Conservation (phyloP, 768 basidiomycete genomes). For the Hygrophorus russula region DNA sequence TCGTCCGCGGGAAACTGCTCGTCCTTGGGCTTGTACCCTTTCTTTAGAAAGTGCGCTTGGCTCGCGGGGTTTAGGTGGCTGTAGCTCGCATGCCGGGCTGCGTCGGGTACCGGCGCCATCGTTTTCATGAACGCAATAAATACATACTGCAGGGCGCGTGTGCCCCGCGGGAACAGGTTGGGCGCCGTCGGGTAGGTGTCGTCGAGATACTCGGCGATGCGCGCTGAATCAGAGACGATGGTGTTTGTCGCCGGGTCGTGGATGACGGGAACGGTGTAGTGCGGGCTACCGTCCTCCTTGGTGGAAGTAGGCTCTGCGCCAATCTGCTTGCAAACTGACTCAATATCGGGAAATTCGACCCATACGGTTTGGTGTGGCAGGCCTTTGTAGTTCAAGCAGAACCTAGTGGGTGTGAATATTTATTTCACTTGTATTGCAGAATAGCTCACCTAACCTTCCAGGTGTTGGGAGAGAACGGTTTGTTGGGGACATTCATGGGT, state of each 20-base stretch:
- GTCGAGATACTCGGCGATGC: conserved; percentile 33
- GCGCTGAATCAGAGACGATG: conserved; percentile 23
- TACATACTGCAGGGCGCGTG: too few species aligned
- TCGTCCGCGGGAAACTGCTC: too few species aligned
- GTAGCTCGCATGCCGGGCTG: too few species aligned
- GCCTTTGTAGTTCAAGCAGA: conserved; percentile 13
- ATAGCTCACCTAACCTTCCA: conserved; percentile 29
- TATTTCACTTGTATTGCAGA: too few species aligned
- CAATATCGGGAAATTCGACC: conserved; percentile 32
- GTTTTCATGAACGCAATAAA: too few species aligned
- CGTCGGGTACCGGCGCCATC: too few species aligned
- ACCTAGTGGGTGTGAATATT: too few species aligned
- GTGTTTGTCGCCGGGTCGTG: conserved; percentile 25
- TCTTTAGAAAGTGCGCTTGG: too few species aligned
- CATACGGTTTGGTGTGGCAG: conserved; percentile 26
- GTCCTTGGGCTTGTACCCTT: too few species aligned
- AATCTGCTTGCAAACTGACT: too few species aligned
- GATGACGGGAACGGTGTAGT: conserved; percentile 30
- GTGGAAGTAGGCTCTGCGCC: conserved; percentile 18
- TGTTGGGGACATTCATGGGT: conserved; percentile 17
- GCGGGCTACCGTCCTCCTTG: conserved; percentile 9
- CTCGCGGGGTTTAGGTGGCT: too few species aligned
- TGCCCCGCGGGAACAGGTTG: conserved; percentile 5
- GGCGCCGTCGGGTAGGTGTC: conserved; percentile 28
- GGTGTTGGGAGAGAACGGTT: conserved; percentile 33